Evolutionary conservation across 331 rosid species (phyloP).

Genomic region (Acacia concinna): DNA sequence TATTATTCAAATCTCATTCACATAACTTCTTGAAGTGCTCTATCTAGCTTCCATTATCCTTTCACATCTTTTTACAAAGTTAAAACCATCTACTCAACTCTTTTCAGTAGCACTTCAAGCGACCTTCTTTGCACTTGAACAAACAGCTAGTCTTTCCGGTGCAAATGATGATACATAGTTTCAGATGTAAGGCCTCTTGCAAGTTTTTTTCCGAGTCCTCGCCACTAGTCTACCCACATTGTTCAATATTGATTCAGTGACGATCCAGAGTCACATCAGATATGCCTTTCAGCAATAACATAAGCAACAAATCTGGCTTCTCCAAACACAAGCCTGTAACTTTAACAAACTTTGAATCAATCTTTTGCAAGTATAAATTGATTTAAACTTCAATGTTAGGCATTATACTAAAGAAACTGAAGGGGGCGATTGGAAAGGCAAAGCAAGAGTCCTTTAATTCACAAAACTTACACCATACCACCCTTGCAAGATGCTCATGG

Average conservation of each 20-base stretch:
- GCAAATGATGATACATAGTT: background rate
- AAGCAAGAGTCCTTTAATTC: background rate
- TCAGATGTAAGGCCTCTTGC: background rate
- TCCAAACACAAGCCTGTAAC: background rate
- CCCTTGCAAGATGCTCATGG: conserved; percentile 50
- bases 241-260: background rate
- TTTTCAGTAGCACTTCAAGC: background rate
- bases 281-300: background rate
- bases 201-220: background rate
- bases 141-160: background rate
- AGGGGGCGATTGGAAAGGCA: background rate
- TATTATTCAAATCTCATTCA: background rate
- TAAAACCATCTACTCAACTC: background rate
- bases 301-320: background rate
- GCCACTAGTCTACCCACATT: background rate
- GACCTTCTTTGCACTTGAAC: background rate
- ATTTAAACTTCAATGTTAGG: background rate
- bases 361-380: background rate
- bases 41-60: background rate
- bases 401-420: background rate
- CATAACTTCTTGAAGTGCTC: background rate
- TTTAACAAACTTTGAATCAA: background rate
- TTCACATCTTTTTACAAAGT: background rate
- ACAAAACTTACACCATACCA: background rate
- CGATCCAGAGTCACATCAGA: background rate